Base-by-base conservation (phyloP, 2,329 filamentous ascomycete species). In the Pseudocercospora cruenta region DNA sequence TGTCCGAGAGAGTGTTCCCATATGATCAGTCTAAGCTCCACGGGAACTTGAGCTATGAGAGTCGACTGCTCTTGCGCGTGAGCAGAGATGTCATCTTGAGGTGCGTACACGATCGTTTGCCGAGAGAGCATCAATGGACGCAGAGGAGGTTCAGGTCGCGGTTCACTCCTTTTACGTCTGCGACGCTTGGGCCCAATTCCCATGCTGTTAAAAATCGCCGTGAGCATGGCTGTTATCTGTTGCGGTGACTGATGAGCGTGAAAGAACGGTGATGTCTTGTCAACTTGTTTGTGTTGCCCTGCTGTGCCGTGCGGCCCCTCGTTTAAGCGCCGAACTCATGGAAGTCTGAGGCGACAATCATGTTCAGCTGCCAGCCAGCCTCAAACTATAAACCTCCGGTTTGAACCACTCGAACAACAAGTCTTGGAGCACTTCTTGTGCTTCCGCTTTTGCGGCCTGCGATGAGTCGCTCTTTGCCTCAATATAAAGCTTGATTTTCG, bases 401-500 rank as follows among this genome's bases (percentile, higher is more conserved):
- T 64, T 73, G 60, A 86, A 85, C 84, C 84, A 86, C 68, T 85
- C 83, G 43, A 64, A 73, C 67, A 84, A 68, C 64, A 86, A 69
- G 75, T 82, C 80, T 16, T 75, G 69, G 58, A 82, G 70, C n/a
- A 85, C 82, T 49, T 79, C 79, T 22, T 82, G 73, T 4, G 84
- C 84, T 9, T 78, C 77, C 14, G 63, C 67, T 67, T 80, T 82
- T 12, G 83, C 84, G 59, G 77, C 76, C 21, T 78, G 78, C 14
- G 78, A 77, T 10, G 76, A 80, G 51, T 73, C 74, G 2, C 78
- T 82, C 60, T 77, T 80, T 51, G 80, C 82, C 68, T 86, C 84
- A 60, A 86, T 83, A 70, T 86, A 86, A 54, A 86, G 71, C 75
- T 90, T 90, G 68, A 90, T 88, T 80, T 90, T 90, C 0, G 88